Evolutionary conservation across 2,329 filamentous ascomycete genomes (phyloP), one percentile per base, ranked within the genome.

Genomic region (Xylaria sp.): DNA sequence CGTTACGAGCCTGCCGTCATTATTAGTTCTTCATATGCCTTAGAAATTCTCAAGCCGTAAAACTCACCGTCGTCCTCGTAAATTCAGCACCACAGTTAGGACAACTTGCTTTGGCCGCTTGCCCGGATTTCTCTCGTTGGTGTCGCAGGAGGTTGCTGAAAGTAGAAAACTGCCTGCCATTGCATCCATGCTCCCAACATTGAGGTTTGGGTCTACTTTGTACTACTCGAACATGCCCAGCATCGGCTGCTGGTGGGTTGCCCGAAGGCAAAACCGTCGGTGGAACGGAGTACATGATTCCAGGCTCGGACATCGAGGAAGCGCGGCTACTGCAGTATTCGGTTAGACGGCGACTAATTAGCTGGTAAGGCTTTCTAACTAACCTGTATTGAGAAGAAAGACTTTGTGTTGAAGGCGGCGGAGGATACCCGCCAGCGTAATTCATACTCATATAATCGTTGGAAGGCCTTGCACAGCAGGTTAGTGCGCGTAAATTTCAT

Each of bases 151-250:
- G 85, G 74, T 97, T 97, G 84, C 93, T 97, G 74, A 97, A 97
- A 3, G 94, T 97, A 17, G 92, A 96, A 73, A 98, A 98, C 72
- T 96, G 91, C 29, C 93, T 88, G 19, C 94, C 94, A 71, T 97
- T 97, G 81, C 94, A 98, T 10, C 93, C 94, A 73, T 98, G 94
- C 63, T 97, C 94, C 91, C 92, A 98, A 77, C 94, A 97, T 74
- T 96, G 92, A 46, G 93, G 93, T 78, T 96, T 96, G n/a, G 92
- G 92, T 67, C 91, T 85, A 69, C 87, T 88, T 74, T 90, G 89
- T 17, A 93, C 83, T 15, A 93, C 86, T 61, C 90, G 84, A 38
- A 91, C 87, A 67, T 87, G 80, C 43, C 79, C 74, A 37, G 76
- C 74, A 64, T 80, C 77, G 64, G 78, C 75, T 66, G 68, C 64